These are phyloP conservation scores for Lentinula raphanica DNA, from an alignment of 768 basidiomycete genomes.

Conservation along the genomic window DNA sequence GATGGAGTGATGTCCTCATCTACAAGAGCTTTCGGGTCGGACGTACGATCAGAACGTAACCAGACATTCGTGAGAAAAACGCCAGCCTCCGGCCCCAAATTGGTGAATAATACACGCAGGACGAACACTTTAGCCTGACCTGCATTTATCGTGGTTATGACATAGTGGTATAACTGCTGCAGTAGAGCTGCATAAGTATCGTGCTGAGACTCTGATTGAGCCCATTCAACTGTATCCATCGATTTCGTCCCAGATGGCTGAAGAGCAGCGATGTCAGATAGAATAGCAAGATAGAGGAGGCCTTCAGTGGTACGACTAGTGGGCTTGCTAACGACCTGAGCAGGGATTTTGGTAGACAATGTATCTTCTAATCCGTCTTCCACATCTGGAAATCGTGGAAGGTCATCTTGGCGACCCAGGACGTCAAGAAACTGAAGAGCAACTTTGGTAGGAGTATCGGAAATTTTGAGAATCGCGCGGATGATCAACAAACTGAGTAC, in stretches of 20 bases:
- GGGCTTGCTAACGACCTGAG: constrained; percentile 37
- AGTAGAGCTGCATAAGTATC: constrained; percentile 54
- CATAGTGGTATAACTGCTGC: constrained; percentile 59
- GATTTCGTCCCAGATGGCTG: constrained; percentile 30
- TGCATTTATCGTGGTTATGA: constrained; percentile 29
- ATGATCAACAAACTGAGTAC: not conserved
- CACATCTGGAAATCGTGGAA: not conserved
- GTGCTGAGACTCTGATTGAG: constrained; percentile 18
- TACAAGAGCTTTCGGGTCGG: constrained; percentile 10
- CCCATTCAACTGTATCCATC: not conserved
- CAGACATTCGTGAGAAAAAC: constrained; percentile 79
- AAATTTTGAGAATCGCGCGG: not conserved
- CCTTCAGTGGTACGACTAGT: constrained; percentile 49
- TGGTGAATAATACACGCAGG: constrained; percentile 47
- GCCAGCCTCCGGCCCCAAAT: constrained; percentile 64
- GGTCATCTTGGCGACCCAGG: not conserved
- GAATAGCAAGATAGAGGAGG: constrained; percentile 53
- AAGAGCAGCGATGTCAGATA: constrained; percentile 47
- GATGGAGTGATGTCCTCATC: constrained; percentile 22
- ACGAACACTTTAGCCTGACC: not conserved
- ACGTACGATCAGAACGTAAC: constrained; percentile 22
- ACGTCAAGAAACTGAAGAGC: not conserved
- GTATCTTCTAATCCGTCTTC: not conserved
- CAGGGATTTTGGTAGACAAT: not conserved
- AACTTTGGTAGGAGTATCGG: not conserved